phyloP scores from a whole-genome alignment of 2,329 filamentous ascomycete genomes.

The Paraconiothyrium sp. region DNA sequence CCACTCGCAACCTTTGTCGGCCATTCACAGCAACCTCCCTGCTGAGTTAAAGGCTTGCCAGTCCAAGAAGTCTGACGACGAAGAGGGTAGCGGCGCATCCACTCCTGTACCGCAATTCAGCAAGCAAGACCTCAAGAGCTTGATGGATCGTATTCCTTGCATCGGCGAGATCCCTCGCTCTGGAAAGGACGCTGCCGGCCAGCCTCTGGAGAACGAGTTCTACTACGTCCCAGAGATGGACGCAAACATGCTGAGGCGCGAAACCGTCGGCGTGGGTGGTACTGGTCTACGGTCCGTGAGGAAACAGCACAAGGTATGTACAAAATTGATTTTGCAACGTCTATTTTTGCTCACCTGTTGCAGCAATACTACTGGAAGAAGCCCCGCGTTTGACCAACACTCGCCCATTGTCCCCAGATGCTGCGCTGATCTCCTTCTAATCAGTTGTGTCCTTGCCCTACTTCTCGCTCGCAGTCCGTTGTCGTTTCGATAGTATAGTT shows the following conservation, averaged over 20 bases:
- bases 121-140: conserved; percentile 67
- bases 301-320: conserved; percentile 92
- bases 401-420: neutral
- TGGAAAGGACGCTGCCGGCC: conserved; percentile 95
- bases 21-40: conserved; percentile 90
- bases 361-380: conserved; percentile 79
- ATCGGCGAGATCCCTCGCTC: conserved; percentile 89
- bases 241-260: conserved; percentile 77
- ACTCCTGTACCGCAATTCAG: conserved; percentile 41
- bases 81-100: conserved; percentile 28
- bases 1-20: conserved; percentile 88
- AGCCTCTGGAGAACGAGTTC: conserved; percentile 93
- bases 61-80: conserved; percentile 33
- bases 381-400: conserved; percentile 53
- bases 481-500: conserved; percentile 3
- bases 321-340: conserved; percentile 15
- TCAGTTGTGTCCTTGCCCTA: neutral
- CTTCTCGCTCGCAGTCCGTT: neutral
- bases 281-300: conserved; percentile 88
- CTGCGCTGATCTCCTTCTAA: neutral
- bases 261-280: conserved; percentile 86
- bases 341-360: conserved; percentile 20
- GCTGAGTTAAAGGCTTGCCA: conserved; percentile 55
- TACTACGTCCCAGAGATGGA: conserved; percentile 95
- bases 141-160: conserved; percentile 79